These are phyloP conservation scores for Amanita subjunquillea DNA, from an alignment of 768 basidiomycete species.

Conservation along the genomic window DNA sequence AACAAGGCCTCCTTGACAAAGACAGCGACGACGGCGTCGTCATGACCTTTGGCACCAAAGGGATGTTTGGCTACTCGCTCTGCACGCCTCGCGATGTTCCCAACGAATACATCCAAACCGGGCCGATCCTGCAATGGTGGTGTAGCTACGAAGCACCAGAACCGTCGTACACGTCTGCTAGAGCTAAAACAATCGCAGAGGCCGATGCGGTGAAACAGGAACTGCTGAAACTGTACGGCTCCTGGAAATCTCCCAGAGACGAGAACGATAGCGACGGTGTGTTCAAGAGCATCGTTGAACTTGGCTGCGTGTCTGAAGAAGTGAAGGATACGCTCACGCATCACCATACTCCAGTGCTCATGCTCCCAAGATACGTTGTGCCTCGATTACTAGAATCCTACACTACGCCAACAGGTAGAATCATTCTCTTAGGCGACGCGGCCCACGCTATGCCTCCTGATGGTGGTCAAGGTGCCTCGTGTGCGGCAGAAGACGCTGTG, in stretches of 20 bases:
- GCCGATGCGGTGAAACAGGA: constrained; percentile 16
- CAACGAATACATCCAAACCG: neutral
- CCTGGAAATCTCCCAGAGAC: constrained; percentile 22
- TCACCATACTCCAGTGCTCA: constrained; percentile 14
- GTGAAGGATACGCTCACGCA: neutral
- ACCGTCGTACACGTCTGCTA: constrained; percentile 2
- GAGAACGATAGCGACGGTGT: constrained; percentile 17
- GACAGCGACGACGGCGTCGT: neutral
- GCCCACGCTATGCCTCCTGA: constrained; percentile 35
- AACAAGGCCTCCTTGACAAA: too few relatives aligned
- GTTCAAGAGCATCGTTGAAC: constrained; percentile 17
- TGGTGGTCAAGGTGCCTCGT: constrained; percentile 29
- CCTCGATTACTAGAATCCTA: constrained; percentile 22
- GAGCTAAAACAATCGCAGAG: constrained; percentile 10
- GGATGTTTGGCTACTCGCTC: too few relatives aligned
- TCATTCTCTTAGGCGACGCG: constrained; percentile 32
- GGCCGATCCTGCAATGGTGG: constrained; percentile 27
- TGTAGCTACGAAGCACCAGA: constrained; percentile 24
- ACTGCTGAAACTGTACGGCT: constrained; percentile 20
- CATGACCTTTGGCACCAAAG: too few relatives aligned
- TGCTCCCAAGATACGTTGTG: constrained; percentile 27
- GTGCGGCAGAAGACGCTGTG: constrained; percentile 29
- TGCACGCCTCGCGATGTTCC: too few relatives aligned
- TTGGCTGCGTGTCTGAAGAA: constrained; percentile 16
- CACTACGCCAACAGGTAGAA: constrained; percentile 17